These are phyloP conservation scores for Gamsiella multidivaricata DNA, from an alignment of 192 early-diverging fungal genomes.

Conservation along the genomic window DNA sequence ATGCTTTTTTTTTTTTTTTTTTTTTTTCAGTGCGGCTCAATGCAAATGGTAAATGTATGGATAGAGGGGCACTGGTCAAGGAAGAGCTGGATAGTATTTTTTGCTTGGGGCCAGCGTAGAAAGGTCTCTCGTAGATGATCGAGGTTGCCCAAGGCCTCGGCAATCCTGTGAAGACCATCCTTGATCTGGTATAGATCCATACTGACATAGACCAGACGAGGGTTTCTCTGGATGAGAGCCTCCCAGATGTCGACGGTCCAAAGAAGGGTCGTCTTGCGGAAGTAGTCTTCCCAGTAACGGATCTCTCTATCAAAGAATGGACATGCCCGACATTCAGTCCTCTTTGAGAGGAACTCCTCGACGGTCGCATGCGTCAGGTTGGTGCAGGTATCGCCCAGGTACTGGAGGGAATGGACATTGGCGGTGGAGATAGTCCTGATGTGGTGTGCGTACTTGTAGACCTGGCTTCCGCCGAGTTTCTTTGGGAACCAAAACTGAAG, in stretches of 20 bases:
- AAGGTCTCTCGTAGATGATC: background rate
- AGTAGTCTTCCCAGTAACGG: background rate
- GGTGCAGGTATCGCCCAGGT: background rate
- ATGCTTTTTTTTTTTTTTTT: too few relatives aligned
- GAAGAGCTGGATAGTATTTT: background rate
- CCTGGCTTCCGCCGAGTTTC: background rate
- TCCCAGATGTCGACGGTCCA: background rate
- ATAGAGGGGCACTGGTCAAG: background rate
- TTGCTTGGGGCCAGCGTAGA: background rate
- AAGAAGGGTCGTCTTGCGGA: background rate
- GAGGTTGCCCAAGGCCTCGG: background rate
- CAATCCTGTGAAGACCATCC: background rate
- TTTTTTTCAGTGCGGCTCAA: too few relatives aligned
- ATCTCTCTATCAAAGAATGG: background rate
- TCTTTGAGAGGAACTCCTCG: too few relatives aligned
- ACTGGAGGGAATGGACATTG: slow-evolving; percentile 3
- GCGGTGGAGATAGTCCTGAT: background rate
- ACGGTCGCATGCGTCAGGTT: background rate
- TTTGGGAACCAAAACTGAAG: background rate
- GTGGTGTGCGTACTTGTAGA: background rate
- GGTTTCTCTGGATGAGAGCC: background rate
- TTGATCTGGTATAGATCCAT: background rate
- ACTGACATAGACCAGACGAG: background rate
- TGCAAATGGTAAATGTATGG: background rate
- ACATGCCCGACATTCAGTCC: background rate